phyloP scores from a whole-genome alignment of 202 grass and related monocot genomes.

The Schoenoplectus tabernaemontani region DNA sequence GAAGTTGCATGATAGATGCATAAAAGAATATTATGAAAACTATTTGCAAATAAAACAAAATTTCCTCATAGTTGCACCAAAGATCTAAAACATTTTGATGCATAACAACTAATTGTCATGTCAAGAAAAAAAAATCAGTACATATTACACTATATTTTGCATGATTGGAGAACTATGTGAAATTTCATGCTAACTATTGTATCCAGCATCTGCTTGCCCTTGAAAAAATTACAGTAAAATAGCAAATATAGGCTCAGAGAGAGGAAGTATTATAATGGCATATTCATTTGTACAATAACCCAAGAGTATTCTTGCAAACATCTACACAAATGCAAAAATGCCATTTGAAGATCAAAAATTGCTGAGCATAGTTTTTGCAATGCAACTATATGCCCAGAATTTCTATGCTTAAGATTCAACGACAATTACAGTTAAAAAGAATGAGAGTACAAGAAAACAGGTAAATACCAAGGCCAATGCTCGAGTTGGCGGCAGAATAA shows the following conservation, averaged over 20 bases:
- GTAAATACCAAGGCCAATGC: conserved; percentile 80
- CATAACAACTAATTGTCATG: neutral
- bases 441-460: conserved; percentile 3
- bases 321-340: conserved; percentile 3
- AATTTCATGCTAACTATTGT: neutral
- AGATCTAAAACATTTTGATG: neutral
- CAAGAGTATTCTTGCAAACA: neutral
- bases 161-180: neutral
- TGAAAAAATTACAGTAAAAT: neutral
- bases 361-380: neutral
- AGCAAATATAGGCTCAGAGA: neutral
- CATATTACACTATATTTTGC: neutral
- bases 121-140: neutral
- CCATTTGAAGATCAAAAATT: neutral
- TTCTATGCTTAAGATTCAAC: neutral
- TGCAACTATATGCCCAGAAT: neutral
- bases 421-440: neutral
- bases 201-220: neutral
- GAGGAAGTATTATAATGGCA: neutral
- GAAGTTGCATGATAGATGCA: neutral
- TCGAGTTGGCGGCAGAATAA: conserved; percentile 81
- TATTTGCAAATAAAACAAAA: neutral
- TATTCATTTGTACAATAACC: neutral
- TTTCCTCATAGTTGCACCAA: neutral
- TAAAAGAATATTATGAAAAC: neutral